A percentile compares a stretch with the other conserved stretches of the same genome.
Evolutionary conservation across 2,329 filamentous ascomycete species (phyloP).

Genomic region (Cordyceps militaris): DNA sequence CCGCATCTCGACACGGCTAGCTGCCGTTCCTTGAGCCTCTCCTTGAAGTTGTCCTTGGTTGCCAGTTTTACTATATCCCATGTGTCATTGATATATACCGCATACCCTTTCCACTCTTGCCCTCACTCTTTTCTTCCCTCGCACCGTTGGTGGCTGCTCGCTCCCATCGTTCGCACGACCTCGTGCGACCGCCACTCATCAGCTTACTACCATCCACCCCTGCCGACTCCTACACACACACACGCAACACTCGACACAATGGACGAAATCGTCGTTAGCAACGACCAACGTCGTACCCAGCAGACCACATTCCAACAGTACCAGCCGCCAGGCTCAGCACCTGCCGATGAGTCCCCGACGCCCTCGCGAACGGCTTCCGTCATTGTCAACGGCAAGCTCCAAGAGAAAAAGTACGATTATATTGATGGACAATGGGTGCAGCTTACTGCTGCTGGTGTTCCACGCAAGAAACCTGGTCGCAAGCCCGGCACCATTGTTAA

Average conservation of each 20-base stretch:
- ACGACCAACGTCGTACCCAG: slow-evolving; percentile 26
- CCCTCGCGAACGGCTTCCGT: slow-evolving; percentile 12
- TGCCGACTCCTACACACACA: slow-evolving; percentile 14
- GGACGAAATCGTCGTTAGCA: slow-evolving; percentile 45
- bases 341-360: slow-evolving; percentile 25
- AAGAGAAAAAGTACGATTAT: slow-evolving; percentile 26
- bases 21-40: not conserved
- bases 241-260: slow-evolving; percentile 29
- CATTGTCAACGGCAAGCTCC: slow-evolving; percentile 4
- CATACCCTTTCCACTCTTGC: no score
- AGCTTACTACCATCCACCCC: slow-evolving; percentile 15
- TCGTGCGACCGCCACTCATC: slow-evolving; percentile 6
- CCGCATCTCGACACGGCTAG: not conserved
- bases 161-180: not conserved
- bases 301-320: slow-evolving; percentile 24
- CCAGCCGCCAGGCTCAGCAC: slow-evolving; percentile 20
- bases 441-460: slow-evolving; percentile 51
- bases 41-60: not conserved
- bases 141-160: not conserved
- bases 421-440: slow-evolving; percentile 37
- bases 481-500: slow-evolving; percentile 54
- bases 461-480: slow-evolving; percentile 57
- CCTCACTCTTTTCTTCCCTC: not conserved
- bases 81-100: not conserved
- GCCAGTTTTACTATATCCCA: not conserved